Conservation (phyloP, 78 protist species). For the Chrysochromulina tobinii region DNA sequence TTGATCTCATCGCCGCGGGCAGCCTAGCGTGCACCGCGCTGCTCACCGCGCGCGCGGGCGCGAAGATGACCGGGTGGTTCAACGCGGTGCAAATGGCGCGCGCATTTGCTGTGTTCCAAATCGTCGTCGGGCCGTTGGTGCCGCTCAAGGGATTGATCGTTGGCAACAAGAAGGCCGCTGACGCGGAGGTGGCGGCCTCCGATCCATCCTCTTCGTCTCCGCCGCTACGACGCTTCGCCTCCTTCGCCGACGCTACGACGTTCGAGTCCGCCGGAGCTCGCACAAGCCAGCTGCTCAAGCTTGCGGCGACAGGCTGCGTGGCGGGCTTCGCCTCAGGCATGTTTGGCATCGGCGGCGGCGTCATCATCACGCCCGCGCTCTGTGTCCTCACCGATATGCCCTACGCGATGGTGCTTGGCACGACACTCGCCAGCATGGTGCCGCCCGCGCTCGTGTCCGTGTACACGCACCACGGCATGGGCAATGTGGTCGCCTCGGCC, state of each 20-base stretch:
- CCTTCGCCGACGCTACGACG: too few relatives aligned
- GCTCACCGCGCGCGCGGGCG: slow-evolving; percentile 21
- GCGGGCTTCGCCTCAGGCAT: slow-evolving; percentile 31
- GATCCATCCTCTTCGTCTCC: not conserved
- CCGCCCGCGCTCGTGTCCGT: not conserved
- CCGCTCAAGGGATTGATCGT: not conserved
- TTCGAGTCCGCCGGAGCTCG: not conserved
- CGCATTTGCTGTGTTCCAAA: not conserved
- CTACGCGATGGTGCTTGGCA: slow-evolving; percentile 28
- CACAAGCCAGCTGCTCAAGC: not conserved
- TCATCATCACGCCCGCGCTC: slow-evolving; percentile 34
- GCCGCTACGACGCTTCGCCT: too few relatives aligned
- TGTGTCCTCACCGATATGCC: slow-evolving; percentile 12
- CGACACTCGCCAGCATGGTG: slow-evolving; percentile 48
- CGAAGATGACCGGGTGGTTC: not conserved
- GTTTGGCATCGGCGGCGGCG: slow-evolving; percentile 47
- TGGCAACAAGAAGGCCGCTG: not conserved
- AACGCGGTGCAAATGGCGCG: not conserved
- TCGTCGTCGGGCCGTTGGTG: slow-evolving; percentile 41
- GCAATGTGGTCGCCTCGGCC: not conserved
- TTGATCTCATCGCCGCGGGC: not conserved
- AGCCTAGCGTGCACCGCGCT: slow-evolving; percentile 25
- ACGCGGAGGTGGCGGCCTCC: not conserved
- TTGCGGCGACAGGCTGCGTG: not conserved
- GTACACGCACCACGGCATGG: not conserved